These are phyloP conservation scores for Phytomonas sp. DNA, from an alignment of 208 protist species.

Conservation along the genomic window DNA sequence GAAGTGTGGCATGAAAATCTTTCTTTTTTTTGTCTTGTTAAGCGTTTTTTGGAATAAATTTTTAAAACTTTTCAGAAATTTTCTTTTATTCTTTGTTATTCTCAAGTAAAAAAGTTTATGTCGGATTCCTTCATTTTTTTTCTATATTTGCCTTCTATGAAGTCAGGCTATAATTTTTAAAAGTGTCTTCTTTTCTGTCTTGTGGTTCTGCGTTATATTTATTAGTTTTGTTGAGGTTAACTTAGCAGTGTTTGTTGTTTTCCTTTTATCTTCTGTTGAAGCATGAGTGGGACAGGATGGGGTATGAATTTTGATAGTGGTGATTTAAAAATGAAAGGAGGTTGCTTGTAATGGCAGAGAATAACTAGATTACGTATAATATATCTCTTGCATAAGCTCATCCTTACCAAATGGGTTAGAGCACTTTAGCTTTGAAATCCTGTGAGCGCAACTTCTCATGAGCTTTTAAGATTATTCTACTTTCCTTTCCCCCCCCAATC, in stretches of 20 bases:
- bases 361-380: neutral
- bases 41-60: neutral
- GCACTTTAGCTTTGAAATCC: too few relatives aligned
- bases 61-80: neutral
- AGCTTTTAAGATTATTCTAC: too few relatives aligned
- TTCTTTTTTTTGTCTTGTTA: too few relatives aligned
- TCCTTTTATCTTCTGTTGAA: neutral
- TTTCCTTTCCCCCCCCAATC: too few relatives aligned
- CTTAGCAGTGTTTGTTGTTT: constrained; percentile 2
- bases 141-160: neutral
- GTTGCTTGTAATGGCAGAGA: neutral
- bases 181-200: neutral
- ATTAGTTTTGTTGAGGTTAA: neutral
- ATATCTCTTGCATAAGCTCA: neutral
- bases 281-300: too few relatives aligned
- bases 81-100: constrained; percentile 9
- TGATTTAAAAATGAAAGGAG: too few relatives aligned
- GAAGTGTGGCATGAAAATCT: neutral
- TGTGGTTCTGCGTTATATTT: neutral
- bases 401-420: too few relatives aligned
- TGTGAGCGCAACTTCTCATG: too few relatives aligned
- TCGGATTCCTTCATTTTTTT: too few relatives aligned
- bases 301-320: too few relatives aligned
- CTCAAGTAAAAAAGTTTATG: neutral
- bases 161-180: too few relatives aligned